Evolutionary conservation across 2,329 filamentous ascomycete genomes (phyloP), one percentile per base, ranked within the genome.

Genomic region (Helicocarpus griseus): DNA sequence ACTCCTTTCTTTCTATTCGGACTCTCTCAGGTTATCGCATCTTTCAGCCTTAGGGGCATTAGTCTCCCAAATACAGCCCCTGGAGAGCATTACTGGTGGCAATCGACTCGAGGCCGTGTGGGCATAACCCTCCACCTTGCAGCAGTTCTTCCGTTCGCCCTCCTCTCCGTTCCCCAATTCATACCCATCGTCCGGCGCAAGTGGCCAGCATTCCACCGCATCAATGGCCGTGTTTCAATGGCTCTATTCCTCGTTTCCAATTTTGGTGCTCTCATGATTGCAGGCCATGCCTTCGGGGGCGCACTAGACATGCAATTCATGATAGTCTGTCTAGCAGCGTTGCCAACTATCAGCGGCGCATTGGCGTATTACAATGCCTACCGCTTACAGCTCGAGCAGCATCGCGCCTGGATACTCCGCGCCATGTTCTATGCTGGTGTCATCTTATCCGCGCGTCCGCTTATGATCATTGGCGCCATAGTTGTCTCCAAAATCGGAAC

Each of bases 371-470:
- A 75, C 59, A 81, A 81, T 54, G 74, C 83, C 61, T 82, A 78
- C 61, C 66, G 69, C 1, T 62, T 83, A 1, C 79, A 83, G 59
- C 78, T 85, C 45, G 78, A 82, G 29, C 74, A 82, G 58, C 80
- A 83, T 54, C 72, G 81, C 1, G 77, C 77, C 2, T 83, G 80
- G 80, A 83, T 83, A 79, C 57, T 83, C 29, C 62, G 80, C 24
- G 70, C 74, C 6, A 77, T 75, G 75, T 65, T 74, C 36, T 73
- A 74, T 48, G 43, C 60, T 35, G 57, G 51, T 11, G 55, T 48
- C 38, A 63, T 64, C 52, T 61, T 65, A 35, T 63, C 62, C 9
- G 49, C 57, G 19, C 52, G 62, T 14, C 47, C 63, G 19, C 57
- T 61, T 33, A 64, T 77, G 38, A 63, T 73, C 51, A 62, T 75